Evolutionary conservation across 495 filamentous ascomycete genomes (phyloP).

Genomic region (Aspergillus conjunctus): DNA sequence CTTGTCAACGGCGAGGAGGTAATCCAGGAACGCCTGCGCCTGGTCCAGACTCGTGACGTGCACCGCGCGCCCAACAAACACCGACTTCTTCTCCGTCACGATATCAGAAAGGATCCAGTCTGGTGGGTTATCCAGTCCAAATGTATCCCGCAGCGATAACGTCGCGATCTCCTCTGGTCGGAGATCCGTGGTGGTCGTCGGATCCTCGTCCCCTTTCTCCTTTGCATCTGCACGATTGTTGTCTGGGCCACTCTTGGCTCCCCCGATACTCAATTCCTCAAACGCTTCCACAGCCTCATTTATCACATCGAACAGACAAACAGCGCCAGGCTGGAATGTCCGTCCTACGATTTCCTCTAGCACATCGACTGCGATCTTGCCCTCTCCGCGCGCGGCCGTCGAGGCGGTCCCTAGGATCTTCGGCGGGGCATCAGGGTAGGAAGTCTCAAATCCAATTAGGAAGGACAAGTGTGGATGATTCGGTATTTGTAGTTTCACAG

Average conservation of each 20-base stretch:
- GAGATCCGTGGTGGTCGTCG: neutral
- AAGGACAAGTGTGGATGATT: conserved; percentile 54
- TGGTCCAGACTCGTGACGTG: conserved; percentile 65
- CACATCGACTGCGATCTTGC: conserved; percentile 63
- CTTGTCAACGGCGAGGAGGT: conserved; percentile 78
- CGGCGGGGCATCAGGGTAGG: conserved; percentile 75
- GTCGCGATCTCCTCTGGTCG: conserved; percentile 6
- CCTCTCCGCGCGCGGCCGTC: conserved; percentile 61
- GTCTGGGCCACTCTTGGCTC: conserved; percentile 18
- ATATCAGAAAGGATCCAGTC: conserved; percentile 74
- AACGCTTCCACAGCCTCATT: conserved; percentile 55
- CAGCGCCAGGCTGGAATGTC: conserved; percentile 70
- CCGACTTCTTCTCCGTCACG: conserved; percentile 79
- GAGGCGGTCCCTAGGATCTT: conserved; percentile 64
- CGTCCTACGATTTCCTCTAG: conserved; percentile 65
- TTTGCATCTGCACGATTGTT: conserved; percentile 9
- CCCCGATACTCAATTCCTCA: conserved; percentile 50
- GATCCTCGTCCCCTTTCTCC: conserved; percentile 10
- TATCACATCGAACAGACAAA: conserved; percentile 86
- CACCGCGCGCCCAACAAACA: conserved; percentile 79
- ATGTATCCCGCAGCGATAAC: conserved; percentile 36
- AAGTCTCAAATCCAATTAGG: conserved; percentile 64
- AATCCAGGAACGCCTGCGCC: conserved; percentile 66
- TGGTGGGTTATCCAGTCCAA: conserved; percentile 44
- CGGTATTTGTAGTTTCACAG: conserved; percentile 45